phyloP scores from a whole-genome alignment of 1,284 basidiomycete genomes.

The Ustilago shanxiensis region DNA sequence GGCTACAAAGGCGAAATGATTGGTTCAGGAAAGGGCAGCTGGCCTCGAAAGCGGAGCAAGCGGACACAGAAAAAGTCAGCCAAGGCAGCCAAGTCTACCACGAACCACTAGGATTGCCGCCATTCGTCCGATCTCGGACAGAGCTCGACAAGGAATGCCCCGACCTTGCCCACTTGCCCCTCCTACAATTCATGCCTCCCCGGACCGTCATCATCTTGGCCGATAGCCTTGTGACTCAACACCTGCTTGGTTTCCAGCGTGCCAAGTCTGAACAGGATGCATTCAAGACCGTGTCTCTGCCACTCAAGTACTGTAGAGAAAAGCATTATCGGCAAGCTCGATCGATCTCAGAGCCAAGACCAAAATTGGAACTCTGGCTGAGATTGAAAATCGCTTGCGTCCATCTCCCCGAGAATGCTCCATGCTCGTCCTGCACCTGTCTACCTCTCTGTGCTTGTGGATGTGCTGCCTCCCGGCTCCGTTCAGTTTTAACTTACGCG shows the following conservation, averaged over 20 bases:
- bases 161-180: not conserved
- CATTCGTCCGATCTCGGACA: slow-evolving; percentile 31
- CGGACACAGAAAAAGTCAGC: not conserved
- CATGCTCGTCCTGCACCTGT: slow-evolving; percentile 3
- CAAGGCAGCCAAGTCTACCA: not conserved
- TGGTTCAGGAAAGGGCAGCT: not conserved
- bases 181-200: not conserved
- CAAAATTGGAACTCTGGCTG: not conserved
- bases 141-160: slow-evolving; percentile 13
- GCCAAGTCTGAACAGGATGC: not conserved
- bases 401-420: slow-evolving; percentile 27
- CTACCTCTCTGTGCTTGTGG: not conserved
- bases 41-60: not conserved
- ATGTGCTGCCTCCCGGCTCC: not conserved
- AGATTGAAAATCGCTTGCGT: slow-evolving; percentile 4
- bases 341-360: not conserved
- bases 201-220: slow-evolving; percentile 12
- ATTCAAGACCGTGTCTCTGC: not conserved
- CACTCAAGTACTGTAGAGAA: not conserved
- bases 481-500: not conserved
- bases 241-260: not conserved
- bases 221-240: not conserved
- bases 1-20: not conserved
- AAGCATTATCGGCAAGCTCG: not conserved
- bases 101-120: slow-evolving; percentile 16